Evolutionary conservation across 441 rosid genomes (phyloP).

Genomic region (Gossypium aridum): DNA sequence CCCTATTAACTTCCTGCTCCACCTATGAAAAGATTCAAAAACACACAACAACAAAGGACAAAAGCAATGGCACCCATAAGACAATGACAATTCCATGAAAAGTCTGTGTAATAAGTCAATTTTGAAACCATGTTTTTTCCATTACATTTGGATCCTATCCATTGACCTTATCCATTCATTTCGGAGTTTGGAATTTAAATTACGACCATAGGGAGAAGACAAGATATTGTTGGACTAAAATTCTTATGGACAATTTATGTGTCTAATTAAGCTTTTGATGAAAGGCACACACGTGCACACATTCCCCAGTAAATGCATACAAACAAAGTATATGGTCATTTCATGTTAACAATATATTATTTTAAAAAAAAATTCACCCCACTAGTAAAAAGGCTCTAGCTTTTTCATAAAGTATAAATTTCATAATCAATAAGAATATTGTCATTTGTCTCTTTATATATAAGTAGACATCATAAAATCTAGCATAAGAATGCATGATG

Average conservation of each 20-base stretch:
- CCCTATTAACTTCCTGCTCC: conserved; percentile 23
- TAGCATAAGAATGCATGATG: neutral
- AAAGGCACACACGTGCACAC: conserved; percentile 7
- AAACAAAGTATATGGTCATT: conserved; percentile 11
- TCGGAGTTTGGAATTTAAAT: neutral
- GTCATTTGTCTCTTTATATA: neutral
- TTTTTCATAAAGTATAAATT: neutral
- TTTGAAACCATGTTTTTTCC: neutral
- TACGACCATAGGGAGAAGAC: neutral
- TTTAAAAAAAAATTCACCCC: neutral
- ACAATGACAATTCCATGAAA: conserved; percentile 8
- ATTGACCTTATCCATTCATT: conserved; percentile 3
- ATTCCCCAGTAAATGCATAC: conserved; percentile 1
- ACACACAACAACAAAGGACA: neutral
- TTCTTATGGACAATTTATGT: neutral
- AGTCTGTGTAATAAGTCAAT: neutral
- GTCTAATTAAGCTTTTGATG: neutral
- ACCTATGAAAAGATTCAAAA: conserved; percentile 10
- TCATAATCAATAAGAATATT: neutral
- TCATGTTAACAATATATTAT: neutral
- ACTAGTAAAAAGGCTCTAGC: neutral
- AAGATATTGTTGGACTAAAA: neutral
- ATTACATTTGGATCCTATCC: neutral
- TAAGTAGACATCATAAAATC: neutral
- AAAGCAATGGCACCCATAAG: neutral